A percentile compares a stretch with the other conserved stretches of the same genome.
These are phyloP conservation scores for Lactarius sanguifluus DNA, from an alignment of 768 basidiomycete species.

Conservation along the genomic window DNA sequence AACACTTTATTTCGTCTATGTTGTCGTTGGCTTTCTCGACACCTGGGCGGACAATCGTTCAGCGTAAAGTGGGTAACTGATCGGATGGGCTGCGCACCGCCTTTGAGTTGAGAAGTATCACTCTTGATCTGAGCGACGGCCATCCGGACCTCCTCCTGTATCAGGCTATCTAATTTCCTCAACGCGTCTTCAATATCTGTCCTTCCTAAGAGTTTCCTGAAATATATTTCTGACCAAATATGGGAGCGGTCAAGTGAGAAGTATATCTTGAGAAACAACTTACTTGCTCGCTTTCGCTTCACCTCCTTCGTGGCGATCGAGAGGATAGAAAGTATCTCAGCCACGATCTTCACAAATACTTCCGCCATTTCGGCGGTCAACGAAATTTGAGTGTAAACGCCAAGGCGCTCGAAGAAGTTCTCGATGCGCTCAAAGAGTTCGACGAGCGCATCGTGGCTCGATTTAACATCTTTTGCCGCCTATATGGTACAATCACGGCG, in stretches of 20 bases:
- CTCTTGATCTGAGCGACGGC: not conserved
- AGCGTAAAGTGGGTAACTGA: not conserved
- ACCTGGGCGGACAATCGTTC: not conserved
- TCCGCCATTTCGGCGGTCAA: not conserved
- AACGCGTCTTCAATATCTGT: slow-evolving; percentile 8
- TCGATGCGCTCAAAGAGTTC: slow-evolving; percentile 4
- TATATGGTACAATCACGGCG: not conserved
- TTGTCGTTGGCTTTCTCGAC: not conserved
- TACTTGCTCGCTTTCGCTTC: not conserved
- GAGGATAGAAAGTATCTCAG: slow-evolving; percentile 11
- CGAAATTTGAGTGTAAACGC: not conserved
- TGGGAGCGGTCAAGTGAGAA: not conserved
- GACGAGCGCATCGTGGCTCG: slow-evolving; percentile 7
- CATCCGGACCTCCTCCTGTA: not conserved
- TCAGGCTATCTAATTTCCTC: not conserved
- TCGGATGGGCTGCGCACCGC: not conserved
- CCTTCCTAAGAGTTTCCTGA: slow-evolving; percentile 4
- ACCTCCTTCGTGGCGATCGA: slow-evolving; percentile 12
- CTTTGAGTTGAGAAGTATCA: not conserved
- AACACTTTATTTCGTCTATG: slow-evolving; percentile 7
- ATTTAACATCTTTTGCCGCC: not conserved
- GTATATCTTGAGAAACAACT: not conserved
- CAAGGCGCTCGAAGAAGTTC: slow-evolving; percentile 4
- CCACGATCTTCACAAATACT: not conserved
- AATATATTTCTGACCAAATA: not conserved